Conservation (phyloP, 495 filamentous ascomycete species). For the Lichina pygmaea region DNA sequence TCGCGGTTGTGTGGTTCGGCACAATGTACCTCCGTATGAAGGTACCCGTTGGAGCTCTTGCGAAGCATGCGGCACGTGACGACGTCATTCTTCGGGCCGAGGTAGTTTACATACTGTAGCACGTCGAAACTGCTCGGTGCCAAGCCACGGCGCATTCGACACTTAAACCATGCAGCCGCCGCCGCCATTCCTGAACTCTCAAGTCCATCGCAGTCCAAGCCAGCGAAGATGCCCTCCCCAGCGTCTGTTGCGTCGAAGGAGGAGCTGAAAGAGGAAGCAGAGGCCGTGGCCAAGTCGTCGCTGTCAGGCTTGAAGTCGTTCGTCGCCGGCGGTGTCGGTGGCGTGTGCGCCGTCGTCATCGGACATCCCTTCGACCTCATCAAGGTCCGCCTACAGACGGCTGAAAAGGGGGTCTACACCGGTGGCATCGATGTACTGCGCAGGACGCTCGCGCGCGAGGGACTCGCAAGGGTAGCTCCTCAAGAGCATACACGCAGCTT, state of each 20-base stretch:
- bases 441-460: slow-evolving; percentile 71
- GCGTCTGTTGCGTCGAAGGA: slow-evolving; percentile 9
- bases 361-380: slow-evolving; percentile 95
- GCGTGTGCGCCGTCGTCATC: slow-evolving; percentile 74
- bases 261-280: slow-evolving; percentile 17
- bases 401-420: slow-evolving; percentile 75
- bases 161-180: too few relatives aligned
- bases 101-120: too few relatives aligned
- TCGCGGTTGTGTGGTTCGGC: too few relatives aligned
- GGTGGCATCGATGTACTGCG: slow-evolving; percentile 77
- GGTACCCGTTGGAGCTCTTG: too few relatives aligned
- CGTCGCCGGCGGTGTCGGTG: slow-evolving; percentile 73
- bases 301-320: slow-evolving; percentile 39
- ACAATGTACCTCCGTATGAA: too few relatives aligned
- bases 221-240: too few relatives aligned
- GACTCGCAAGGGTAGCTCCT: slow-evolving; percentile 25
- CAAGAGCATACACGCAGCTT: neutral
- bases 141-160: too few relatives aligned
- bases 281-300: slow-evolving; percentile 10
- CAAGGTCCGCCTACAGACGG: slow-evolving; percentile 90
- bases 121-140: too few relatives aligned
- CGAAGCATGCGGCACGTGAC: too few relatives aligned
- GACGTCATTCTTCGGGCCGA: too few relatives aligned
- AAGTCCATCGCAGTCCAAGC: too few relatives aligned
- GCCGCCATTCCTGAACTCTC: too few relatives aligned